Base-by-base conservation (phyloP, 352 stramenopile genomes). In the Elongisporangium senticosum region DNA sequence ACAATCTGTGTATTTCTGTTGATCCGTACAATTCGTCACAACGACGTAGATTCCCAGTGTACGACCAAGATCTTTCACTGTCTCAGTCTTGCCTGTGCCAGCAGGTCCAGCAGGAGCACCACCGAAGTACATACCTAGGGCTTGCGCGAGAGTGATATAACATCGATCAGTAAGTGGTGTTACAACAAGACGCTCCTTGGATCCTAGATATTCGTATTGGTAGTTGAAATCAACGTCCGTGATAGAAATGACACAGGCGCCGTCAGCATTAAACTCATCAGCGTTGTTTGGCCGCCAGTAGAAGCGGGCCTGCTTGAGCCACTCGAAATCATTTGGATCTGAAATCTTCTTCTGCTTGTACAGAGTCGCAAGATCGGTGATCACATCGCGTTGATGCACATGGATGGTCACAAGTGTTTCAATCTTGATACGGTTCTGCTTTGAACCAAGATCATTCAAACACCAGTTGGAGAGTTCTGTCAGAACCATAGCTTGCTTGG, bases 181-280 rank as follows among this genome's bases (percentile, higher is more conserved):
- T 15, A 99, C 93, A 60, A 99, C 96, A 8, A 99, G 79, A 21
- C 95, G 90, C 69, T 99, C 96, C 67, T 99, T 99, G 0, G 90
- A 96, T 14, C 97, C 97, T 14, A 99, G 71, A 72, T 99, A 99
- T 72, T 99, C 96, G 65, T 97, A 99, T 68, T 98, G 93, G 63
- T 99, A 99, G 69, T 99, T 98, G 65, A 99, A 99, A 50, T 99
- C 96, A 2, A 98, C 95, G 64, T 99, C 96, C 0, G 96, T 98
- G 63, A 99, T 98, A 26, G 89, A 96, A 56, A 99, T 98, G 14
- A 99, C 90, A 55, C 94, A 98, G 4, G 96, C 90, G 33, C 96
- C 97, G 59, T 99, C 93, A 22, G 80, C 81, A 49, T 94, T 98
- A 51, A 97, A 96, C 61, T 99, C 95, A 59, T 99, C 96, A 0